Evolutionary conservation across 1,284 basidiomycete species (phyloP).

Genomic region (Austroboletus rostrupii): DNA sequence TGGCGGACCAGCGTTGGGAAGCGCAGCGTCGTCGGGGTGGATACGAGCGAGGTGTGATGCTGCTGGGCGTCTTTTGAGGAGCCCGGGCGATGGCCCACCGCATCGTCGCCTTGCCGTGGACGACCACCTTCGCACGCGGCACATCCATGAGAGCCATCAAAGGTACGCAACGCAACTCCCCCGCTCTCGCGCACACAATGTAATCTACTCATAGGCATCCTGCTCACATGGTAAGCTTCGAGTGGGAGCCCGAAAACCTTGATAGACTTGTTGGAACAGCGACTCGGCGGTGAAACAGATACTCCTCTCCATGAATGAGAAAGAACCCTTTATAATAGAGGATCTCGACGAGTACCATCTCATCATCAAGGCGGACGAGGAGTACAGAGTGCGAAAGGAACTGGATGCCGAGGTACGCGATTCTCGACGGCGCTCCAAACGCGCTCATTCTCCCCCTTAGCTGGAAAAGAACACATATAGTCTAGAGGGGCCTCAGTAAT

Average conservation of each 20-base stretch:
- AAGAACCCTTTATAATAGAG: slow-evolving; percentile 76
- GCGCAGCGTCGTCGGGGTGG: not conserved
- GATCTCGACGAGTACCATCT: slow-evolving; percentile 85
- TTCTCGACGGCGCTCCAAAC: not conserved
- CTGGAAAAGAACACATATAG: slow-evolving; percentile 43
- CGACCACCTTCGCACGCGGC: not conserved
- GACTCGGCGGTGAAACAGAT: slow-evolving; percentile 91
- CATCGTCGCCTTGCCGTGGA: not conserved
- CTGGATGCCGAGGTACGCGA: slow-evolving; percentile 68
- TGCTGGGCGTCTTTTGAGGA: no score
- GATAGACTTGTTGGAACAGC: slow-evolving; percentile 36
- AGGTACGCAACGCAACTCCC: slow-evolving; percentile 36
- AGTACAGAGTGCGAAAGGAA: slow-evolving; percentile 67
- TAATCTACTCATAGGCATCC: slow-evolving; percentile 46
- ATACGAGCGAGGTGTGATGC: no score
- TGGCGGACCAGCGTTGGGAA: slow-evolving; percentile 8
- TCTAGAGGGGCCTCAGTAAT: slow-evolving; percentile 29
- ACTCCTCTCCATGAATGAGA: slow-evolving; percentile 78
- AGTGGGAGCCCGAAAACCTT: not conserved
- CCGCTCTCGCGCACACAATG: slow-evolving; percentile 1
- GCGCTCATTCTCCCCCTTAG: slow-evolving; percentile 5
- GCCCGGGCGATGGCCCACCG: not conserved
- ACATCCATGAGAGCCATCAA: slow-evolving; percentile 56
- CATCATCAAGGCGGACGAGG: slow-evolving; percentile 77
- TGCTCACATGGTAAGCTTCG: slow-evolving; percentile 65